Evolutionary conservation across 345 rosid genomes (phyloP).

Genomic region (Boechera divaricarpa): DNA sequence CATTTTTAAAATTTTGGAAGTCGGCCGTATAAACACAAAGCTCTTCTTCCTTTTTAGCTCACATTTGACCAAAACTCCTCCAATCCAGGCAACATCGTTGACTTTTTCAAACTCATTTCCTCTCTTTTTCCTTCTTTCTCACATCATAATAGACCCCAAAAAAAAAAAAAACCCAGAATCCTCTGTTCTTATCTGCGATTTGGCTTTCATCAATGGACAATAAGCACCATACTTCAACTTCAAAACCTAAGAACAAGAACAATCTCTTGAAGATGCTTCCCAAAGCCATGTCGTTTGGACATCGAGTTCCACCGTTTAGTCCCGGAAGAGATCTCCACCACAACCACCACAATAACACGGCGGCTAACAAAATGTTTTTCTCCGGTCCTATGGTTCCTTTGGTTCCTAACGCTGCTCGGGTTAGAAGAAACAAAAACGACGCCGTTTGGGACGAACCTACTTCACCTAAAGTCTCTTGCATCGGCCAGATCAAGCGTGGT

Average conservation of each 20-base stretch:
- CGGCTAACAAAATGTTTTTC: constrained; percentile 42
- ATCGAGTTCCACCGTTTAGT: constrained; percentile 60
- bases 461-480: constrained; percentile 91
- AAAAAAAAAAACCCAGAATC: background rate
- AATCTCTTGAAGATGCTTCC: constrained; percentile 66
- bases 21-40: constrained; percentile 45
- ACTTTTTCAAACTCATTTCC: constrained; percentile 43
- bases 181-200: constrained; percentile 29
- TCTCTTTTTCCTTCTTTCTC: constrained; percentile 30
- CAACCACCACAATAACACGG: constrained; percentile 35
- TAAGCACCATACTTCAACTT: constrained; percentile 35
- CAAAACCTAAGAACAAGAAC: constrained; percentile 49
- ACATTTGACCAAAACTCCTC: constrained; percentile 45
- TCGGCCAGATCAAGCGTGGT: constrained; percentile 78
- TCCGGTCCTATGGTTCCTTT: constrained; percentile 69
- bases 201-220: constrained; percentile 26
- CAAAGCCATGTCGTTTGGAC: constrained; percentile 56
- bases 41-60: constrained; percentile 26
- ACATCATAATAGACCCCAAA: background rate
- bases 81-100: constrained; percentile 40
- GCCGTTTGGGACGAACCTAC: constrained; percentile 67
- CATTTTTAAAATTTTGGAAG: constrained; percentile 16
- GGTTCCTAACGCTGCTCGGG: constrained; percentile 65
- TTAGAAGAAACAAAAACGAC: constrained; percentile 49
- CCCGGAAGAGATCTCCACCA: constrained; percentile 61